Evolutionary conservation across 495 filamentous ascomycete genomes (phyloP).

Genomic region (Penicillium coprophilum): DNA sequence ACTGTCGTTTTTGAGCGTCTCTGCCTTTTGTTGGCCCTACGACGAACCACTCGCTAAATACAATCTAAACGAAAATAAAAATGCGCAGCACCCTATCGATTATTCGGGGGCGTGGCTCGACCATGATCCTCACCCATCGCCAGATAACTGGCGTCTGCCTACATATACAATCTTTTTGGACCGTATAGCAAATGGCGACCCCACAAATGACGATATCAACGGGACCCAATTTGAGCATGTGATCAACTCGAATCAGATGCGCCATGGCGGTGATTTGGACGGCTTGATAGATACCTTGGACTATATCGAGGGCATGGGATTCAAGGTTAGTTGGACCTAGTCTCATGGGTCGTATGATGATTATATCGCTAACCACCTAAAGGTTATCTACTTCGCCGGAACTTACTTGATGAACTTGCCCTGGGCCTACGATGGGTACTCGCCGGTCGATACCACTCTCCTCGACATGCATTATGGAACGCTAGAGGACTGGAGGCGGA

Average conservation of each 20-base stretch:
- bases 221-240: slow-evolving; percentile 33
- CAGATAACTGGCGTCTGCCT: slow-evolving; percentile 45
- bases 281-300: slow-evolving; percentile 39
- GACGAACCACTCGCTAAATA: slow-evolving; percentile 25
- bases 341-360: neutral
- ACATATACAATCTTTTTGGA: slow-evolving; percentile 44
- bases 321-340: slow-evolving; percentile 22
- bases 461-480: slow-evolving; percentile 41
- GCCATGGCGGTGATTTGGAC: slow-evolving; percentile 40
- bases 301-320: slow-evolving; percentile 43
- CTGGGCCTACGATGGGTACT: slow-evolving; percentile 44
- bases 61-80: slow-evolving; percentile 42
- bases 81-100: slow-evolving; percentile 32
- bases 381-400: slow-evolving; percentile 40
- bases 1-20: slow-evolving; percentile 17
- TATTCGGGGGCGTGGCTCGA: slow-evolving; percentile 44
- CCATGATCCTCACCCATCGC: slow-evolving; percentile 41
- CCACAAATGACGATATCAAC: slow-evolving; percentile 21
- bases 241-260: slow-evolving; percentile 38
- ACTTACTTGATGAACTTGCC: slow-evolving; percentile 43
- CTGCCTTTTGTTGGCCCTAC: slow-evolving; percentile 20
- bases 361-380: neutral
- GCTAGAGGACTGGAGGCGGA: slow-evolving; percentile 36
- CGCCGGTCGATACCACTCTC: slow-evolving; percentile 40
- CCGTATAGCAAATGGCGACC: slow-evolving; percentile 42